Conservation (phyloP, 345 rosid species). For the Limnanthes douglasii region DNA sequence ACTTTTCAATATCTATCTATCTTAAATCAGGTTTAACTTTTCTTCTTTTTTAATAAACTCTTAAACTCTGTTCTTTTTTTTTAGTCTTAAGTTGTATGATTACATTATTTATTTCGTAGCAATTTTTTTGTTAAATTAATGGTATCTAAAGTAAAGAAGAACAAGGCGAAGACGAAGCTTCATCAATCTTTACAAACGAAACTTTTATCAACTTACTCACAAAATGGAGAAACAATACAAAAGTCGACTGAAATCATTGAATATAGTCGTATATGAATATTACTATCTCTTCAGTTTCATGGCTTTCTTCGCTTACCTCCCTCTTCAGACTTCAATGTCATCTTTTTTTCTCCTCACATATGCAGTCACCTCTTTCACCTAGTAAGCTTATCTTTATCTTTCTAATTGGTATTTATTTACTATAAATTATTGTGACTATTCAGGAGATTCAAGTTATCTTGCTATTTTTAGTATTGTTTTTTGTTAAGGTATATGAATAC, state of each 20-base stretch:
- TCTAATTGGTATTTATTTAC: neutral
- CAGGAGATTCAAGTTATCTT: slow-evolving; percentile 84
- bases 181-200: neutral
- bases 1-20: too few relatives aligned
- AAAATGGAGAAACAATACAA: slow-evolving; percentile 13
- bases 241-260: slow-evolving; percentile 27
- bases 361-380: slow-evolving; percentile 27
- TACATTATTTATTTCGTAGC: too few relatives aligned
- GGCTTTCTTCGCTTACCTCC: slow-evolving; percentile 60
- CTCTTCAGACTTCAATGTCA: slow-evolving; percentile 41
- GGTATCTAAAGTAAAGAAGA: neutral
- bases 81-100: too few relatives aligned
- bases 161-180: neutral
- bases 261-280: slow-evolving; percentile 46
- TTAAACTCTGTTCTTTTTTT: too few relatives aligned
- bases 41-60: too few relatives aligned
- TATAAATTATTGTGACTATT: neutral
- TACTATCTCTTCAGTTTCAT: slow-evolving; percentile 53
- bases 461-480: slow-evolving; percentile 32
- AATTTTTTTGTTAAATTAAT: too few relatives aligned
- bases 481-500: slow-evolving; percentile 32
- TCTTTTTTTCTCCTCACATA: slow-evolving; percentile 28
- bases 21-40: too few relatives aligned
- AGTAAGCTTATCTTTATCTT: slow-evolving; percentile 12
- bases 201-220: neutral